Percentiles rank a stretch among this genome's conserved stretches.
Evolutionary conservation across 2,329 filamentous ascomycete genomes (phyloP).

Genomic region (Spiromastix sp.): DNA sequence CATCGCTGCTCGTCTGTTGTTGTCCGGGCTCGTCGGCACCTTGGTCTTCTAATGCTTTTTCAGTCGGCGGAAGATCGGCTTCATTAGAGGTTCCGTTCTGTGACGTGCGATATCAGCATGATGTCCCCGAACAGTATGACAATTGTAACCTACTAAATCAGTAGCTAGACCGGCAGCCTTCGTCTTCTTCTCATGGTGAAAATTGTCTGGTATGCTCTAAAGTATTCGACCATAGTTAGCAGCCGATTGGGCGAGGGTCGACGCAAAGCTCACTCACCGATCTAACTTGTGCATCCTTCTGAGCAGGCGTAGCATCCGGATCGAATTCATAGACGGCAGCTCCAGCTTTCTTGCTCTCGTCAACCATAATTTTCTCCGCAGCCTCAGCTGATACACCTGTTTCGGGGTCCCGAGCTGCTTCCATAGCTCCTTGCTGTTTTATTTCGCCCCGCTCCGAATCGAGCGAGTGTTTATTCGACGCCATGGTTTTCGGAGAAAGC

Average conservation of each 20-base stretch:
- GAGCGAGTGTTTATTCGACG: constrained; percentile 3
- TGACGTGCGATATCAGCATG: neutral
- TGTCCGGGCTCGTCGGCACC: constrained; percentile 41
- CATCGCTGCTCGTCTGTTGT: constrained; percentile 38
- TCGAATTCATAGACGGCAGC: constrained; percentile 76
- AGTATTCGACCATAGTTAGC: constrained; percentile 1
- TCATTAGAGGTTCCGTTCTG: constrained; percentile 54
- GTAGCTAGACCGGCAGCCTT: constrained; percentile 51
- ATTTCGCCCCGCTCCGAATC: constrained; percentile 45
- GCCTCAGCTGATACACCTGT: constrained; percentile 57
- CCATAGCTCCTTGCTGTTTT: constrained; percentile 70
- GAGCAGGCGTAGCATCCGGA: constrained; percentile 68
- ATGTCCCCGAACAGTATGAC: neutral
- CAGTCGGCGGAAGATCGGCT: constrained; percentile 68
- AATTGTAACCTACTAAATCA: constrained; percentile 48
- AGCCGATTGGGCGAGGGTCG: neutral
- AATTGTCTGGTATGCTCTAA: constrained; percentile 27
- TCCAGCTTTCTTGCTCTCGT: constrained; percentile 70
- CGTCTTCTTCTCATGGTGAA: constrained; percentile 43
- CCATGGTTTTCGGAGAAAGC: constrained; percentile 4
- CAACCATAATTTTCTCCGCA: constrained; percentile 62
- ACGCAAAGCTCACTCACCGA: constrained; percentile 47
- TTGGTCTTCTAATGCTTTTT: constrained; percentile 50
- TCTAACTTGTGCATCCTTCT: constrained; percentile 72
- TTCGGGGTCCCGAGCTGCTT: constrained; percentile 58